Percentiles rank a stretch among this genome's conserved stretches.
Conservation (phyloP, 495 filamentous ascomycete species). For the Annulohypoxylon moriforme region DNA sequence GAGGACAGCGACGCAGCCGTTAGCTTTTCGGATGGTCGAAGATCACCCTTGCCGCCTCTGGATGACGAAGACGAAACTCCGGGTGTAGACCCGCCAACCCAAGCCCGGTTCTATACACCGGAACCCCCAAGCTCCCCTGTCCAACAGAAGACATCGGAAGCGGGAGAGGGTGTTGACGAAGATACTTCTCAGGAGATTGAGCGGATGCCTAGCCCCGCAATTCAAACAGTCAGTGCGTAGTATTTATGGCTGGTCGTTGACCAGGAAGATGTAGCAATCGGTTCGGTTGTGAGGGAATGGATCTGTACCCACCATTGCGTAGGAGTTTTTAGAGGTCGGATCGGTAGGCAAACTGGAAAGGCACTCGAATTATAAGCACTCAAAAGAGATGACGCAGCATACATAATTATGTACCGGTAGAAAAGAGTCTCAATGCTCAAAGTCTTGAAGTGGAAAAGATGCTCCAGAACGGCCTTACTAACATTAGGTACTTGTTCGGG, state of each 20-base stretch:
- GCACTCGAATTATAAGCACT: constrained; percentile 24
- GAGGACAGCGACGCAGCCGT: constrained; percentile 67
- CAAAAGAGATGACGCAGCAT: constrained; percentile 23
- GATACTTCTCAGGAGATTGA: constrained; percentile 45
- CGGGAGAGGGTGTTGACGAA: constrained; percentile 32
- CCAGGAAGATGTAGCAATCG: constrained; percentile 18
- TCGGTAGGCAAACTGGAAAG: constrained; percentile 25
- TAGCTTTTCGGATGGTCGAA: constrained; percentile 66
- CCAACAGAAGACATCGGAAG: constrained; percentile 33
- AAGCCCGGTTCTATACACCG: constrained; percentile 58
- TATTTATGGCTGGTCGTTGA: constrained; percentile 1
- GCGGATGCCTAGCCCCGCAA: constrained; percentile 51
- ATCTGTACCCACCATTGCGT: constrained; percentile 29
- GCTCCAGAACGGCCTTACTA: constrained; percentile 4
- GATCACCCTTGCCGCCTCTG: constrained; percentile 63
- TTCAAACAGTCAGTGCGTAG: constrained; percentile 56
- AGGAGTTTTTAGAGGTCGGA: constrained; percentile 37
- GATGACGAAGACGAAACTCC: constrained; percentile 54
- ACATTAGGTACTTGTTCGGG: constrained; percentile 22
- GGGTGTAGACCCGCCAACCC: constrained; percentile 31
- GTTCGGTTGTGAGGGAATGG: constrained; percentile 23
- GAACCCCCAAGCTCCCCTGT: constrained; percentile 54
- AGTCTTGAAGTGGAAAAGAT: constrained; percentile 9
- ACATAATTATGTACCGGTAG: constrained; percentile 42
- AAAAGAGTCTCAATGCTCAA: constrained; percentile 21